Conservation (phyloP, 1,284 basidiomycete genomes). For the Farysia itapuensis region DNA sequence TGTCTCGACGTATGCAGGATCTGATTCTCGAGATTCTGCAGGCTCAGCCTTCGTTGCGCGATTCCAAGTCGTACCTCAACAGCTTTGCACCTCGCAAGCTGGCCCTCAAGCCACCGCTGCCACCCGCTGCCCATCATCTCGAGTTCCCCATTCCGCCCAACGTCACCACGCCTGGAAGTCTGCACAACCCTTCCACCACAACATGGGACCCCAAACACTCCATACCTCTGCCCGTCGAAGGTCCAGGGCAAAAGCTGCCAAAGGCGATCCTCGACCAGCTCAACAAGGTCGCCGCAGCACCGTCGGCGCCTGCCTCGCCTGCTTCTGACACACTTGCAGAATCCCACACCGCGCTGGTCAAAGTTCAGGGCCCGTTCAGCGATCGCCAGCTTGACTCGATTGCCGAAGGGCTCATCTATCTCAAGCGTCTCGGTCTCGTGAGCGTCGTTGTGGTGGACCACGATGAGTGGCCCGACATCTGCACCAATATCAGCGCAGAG, state of each 20-base stretch:
- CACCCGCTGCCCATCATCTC: constrained; percentile 7
- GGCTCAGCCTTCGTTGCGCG: constrained; percentile 86
- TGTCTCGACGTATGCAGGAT: constrained; percentile 68
- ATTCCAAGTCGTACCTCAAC: constrained; percentile 84
- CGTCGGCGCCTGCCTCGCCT: constrained; percentile 44
- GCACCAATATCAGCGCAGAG: constrained; percentile 27
- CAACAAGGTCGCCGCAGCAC: constrained; percentile 13
- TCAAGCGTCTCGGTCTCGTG: constrained; percentile 91
- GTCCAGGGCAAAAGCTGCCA: constrained; percentile 8
- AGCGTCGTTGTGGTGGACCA: constrained; percentile 92
- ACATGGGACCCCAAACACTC: constrained; percentile 24
- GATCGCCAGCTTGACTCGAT: constrained; percentile 92
- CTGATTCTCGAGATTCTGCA: constrained; percentile 93
- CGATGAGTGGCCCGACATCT: constrained; percentile 69
- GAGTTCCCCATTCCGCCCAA: constrained; percentile 35
- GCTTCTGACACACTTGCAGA: constrained; percentile 30
- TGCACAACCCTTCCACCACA: constrained; percentile 37
- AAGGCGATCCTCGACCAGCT: constrained; percentile 22
- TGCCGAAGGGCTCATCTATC: constrained; percentile 86
- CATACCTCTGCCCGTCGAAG: constrained; percentile 7
- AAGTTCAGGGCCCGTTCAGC: constrained; percentile 95
- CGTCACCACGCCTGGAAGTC: constrained; percentile 16
- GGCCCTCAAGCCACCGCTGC: constrained; percentile 8
- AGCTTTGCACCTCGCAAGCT: constrained; percentile 67
- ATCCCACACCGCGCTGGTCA: constrained; percentile 83